These are phyloP conservation scores for Pluteus cervinus DNA, from an alignment of 768 basidiomycete species.

Conservation along the genomic window DNA sequence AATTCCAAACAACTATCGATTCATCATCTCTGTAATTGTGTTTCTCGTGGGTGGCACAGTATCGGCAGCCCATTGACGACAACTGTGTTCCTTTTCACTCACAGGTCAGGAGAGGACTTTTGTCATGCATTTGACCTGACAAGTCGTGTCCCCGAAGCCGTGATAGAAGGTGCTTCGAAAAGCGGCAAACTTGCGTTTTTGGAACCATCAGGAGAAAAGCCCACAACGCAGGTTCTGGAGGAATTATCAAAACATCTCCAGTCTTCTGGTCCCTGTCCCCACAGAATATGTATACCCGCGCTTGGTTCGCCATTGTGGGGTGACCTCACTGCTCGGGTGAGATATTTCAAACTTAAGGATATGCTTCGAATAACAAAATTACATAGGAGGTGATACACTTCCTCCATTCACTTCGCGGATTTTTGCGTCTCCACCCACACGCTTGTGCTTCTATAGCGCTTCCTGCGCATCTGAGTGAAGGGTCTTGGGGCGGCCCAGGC, in stretches of 20 bases:
- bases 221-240: constrained; percentile 21
- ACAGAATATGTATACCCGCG: constrained; percentile 57
- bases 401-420: constrained; percentile 56
- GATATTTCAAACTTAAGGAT: constrained; percentile 9
- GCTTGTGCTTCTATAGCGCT: constrained; percentile 67
- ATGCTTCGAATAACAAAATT: not conserved
- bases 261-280: constrained; percentile 28
- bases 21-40: constrained; percentile 41
- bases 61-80: too few species aligned
- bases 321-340: constrained; percentile 50
- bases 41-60: constrained; percentile 10
- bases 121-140: constrained; percentile 74
- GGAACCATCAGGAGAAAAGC: constrained; percentile 9
- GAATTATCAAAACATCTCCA: constrained; percentile 19
- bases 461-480: constrained; percentile 54
- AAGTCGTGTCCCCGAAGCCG: constrained; percentile 44
- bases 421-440: constrained; percentile 51
- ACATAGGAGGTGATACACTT: constrained; percentile 66
- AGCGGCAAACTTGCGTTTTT: constrained; percentile 33
- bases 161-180: constrained; percentile 37
- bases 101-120: constrained; percentile 51
- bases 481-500: constrained; percentile 53
- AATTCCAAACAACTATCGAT: constrained; percentile 80
- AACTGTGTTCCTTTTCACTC: constrained; percentile 1
- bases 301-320: constrained; percentile 70